Percentiles rank a stretch among this genome's conserved stretches.
phyloP scores from a whole-genome alignment of 768 basidiomycete species.

The Tricholoma saponaceum region DNA sequence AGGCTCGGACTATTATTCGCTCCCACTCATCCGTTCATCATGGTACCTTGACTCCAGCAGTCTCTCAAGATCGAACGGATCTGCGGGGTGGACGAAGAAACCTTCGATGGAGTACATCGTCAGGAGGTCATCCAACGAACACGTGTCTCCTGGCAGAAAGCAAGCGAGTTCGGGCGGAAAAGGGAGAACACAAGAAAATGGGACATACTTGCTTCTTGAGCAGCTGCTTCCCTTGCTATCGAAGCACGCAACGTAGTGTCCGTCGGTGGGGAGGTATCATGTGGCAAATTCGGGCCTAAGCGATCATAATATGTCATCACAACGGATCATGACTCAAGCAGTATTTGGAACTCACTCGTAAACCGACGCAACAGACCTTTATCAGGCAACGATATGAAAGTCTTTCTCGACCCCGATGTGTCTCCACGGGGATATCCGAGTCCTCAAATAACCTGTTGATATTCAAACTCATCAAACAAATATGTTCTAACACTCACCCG shows the following conservation, averaged over 20 bases:
- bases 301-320: not conserved
- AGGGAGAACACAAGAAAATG: not conserved
- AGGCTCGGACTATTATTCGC: not conserved
- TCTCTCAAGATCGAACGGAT: conserved; percentile 1
- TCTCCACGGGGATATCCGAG: conserved; percentile 11
- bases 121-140: not conserved
- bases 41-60: not conserved
- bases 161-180: not conserved
- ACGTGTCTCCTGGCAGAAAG: not conserved
- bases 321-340: too few species aligned
- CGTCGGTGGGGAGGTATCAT: not conserved
- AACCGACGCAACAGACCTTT: conserved; percentile 3
- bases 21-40: not conserved
- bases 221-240: conserved; percentile 5
- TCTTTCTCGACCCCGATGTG: not conserved
- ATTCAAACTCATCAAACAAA: not conserved
- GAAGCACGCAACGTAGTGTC: conserved; percentile 1
- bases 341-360: conserved; percentile 8
- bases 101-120: not conserved
- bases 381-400: conserved; percentile 5
- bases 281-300: not conserved
- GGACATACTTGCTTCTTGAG: conserved; percentile 4
- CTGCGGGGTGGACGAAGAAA: not conserved
- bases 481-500: conserved; percentile 2
- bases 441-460: not conserved